Evolutionary conservation across 305 asterid genomes (phyloP), one percentile per base, ranked within the genome.

Genomic region (Striga hermonthica): DNA sequence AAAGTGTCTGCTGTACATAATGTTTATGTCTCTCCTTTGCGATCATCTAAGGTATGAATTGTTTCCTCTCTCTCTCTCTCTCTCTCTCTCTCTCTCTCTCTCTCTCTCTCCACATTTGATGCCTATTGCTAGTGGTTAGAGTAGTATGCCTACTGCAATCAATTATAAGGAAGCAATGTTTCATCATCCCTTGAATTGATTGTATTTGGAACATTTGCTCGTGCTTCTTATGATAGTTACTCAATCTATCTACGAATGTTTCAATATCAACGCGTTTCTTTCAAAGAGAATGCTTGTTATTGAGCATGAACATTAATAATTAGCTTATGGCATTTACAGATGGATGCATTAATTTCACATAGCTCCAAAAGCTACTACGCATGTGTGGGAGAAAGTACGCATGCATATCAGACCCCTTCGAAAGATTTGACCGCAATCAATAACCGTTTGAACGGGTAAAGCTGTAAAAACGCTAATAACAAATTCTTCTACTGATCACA

Each of bases 331-430:
- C 58, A 57, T 64, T 36, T 60, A 50, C 93, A 94, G 99, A 90
- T 84, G 97, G 99, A 94, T 75, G 95, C 96, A 4, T 57, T 90
- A 66, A 86, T 90, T 65, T 88, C 97, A 36, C 89, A 88, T 71
- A 83, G 93, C 80, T 85, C 96, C 14, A 94, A 89, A 82, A 94
- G 99, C 84, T 88, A 84, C 65, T 91, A 91, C 34, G 97, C 98
- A 4, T 89, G 97, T 67, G 97, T 89, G 60, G 99, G 99, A 64
- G 97, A 94, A 76, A 94, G 99, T 74, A 90, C 99, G 6, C 99
- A 84, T 64, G 96, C 99, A 35, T 94, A 85, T 74, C 99, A 90
- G 82, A 90, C 96, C 87, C 99, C 99, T 58, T 94, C 99, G 31
- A 94, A 94, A 79, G 99, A 94, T 76, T 77, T 94, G 60, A 86